Evolutionary conservation across 2,329 filamentous ascomycete species (phyloP), one percentile per base, ranked within the genome.

Genomic region (Nothopassalora personata): DNA sequence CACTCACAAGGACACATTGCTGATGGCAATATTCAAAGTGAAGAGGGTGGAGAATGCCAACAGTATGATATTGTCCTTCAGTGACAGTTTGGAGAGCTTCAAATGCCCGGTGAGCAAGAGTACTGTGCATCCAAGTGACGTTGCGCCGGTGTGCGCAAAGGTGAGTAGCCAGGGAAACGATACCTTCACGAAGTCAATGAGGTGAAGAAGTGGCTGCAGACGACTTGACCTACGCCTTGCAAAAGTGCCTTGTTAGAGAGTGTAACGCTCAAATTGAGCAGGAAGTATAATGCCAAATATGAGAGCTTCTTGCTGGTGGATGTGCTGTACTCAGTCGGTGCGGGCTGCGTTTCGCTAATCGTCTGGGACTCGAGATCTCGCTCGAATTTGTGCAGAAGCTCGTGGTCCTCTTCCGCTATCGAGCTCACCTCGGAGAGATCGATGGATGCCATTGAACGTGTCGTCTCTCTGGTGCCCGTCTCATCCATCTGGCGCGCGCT

Each of bases 1-100:
- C 19, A 68, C 76, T 66, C 71, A 78, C 76, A 86, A 76, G 23
- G 83, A 85, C 36, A 85, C 76, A 73, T 86, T 86, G 28, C 81
- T 84, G 54, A 85, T 80, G 60, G 83, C 83, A 64, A 86, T 85
- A 72, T 86, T 86, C 68, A 83, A 77, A n/a, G 83, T 86, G 72
- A 85, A 86, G 5, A 86, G 77, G 34, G 80, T 75, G 28, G 83
- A 86, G 69, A 86, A 86, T 53, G 80, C 77, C 34, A 83, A 72
- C 34, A 85, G 77, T 15, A 79, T 77, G 34, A 83, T 69, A 68
- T 84, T 80, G 67, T 86, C 82, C 28, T 77, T 78, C 30, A 76
- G 73, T 2, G 76, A 78, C 36, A 86, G 74, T 58, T 77, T 77
- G 7, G 81, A 81, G 53, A 83, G 73, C 66, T 77, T 79, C 68